phyloP scores from a whole-genome alignment of 768 basidiomycete species.

The Sarcodon sp. region DNA sequence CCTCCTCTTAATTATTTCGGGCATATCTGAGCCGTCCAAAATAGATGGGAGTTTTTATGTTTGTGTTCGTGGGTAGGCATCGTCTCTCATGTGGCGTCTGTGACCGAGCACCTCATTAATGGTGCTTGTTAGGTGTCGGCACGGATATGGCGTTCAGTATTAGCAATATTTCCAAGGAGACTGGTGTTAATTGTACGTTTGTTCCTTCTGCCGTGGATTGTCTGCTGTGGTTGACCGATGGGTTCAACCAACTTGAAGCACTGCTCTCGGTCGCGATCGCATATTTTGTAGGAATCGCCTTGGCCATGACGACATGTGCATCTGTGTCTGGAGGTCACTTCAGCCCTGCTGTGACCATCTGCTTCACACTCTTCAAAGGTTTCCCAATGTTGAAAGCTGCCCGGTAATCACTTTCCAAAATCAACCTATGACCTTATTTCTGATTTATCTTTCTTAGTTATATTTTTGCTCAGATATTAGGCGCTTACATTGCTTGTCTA shows the following conservation, averaged over 20 bases:
- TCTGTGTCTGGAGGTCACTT: constrained; percentile 27
- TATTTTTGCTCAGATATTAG: constrained; percentile 51
- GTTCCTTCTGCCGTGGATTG: background rate
- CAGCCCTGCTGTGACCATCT: constrained; percentile 45
- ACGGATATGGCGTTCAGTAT: constrained; percentile 18
- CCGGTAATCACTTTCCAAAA: constrained; percentile 22
- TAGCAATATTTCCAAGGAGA: constrained; percentile 11
- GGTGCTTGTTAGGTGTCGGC: constrained; percentile 15
- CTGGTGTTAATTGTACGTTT: constrained; percentile 17
- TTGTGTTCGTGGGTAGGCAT: constrained; percentile 14
- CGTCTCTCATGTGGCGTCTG: no score
- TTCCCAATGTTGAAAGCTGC: constrained; percentile 40
- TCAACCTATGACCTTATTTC: background rate
- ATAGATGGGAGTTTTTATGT: constrained; percentile 17
- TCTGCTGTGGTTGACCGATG: background rate
- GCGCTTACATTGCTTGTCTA: constrained; percentile 49
- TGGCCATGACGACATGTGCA: constrained; percentile 20
- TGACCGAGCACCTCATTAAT: no score
- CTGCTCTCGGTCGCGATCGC: constrained; percentile 21
- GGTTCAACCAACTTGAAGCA: constrained; percentile 9
- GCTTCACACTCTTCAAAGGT: constrained; percentile 35
- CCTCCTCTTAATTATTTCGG: background rate
- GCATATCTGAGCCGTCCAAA: background rate
- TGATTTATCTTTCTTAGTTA: constrained; percentile 3
- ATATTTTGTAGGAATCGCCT: constrained; percentile 24